phyloP scores from a whole-genome alignment of 1,284 basidiomycete genomes.

The Ganoderma meredithae region DNA sequence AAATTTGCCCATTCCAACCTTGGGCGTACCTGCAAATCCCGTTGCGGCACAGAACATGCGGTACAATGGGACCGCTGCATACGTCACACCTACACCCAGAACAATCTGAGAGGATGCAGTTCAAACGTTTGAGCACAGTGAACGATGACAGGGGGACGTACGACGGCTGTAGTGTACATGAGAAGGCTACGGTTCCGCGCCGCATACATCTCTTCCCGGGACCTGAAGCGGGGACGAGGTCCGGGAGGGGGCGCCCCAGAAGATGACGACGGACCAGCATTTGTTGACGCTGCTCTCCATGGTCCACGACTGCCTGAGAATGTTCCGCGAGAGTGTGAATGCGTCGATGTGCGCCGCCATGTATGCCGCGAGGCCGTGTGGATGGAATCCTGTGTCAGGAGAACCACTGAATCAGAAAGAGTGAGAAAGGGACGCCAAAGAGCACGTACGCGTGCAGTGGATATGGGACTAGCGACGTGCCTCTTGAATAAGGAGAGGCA shows the following conservation, averaged over 20 bases:
- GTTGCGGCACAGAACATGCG: conserved; percentile 98
- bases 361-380: conserved; percentile 18
- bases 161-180: conserved; percentile 83
- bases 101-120: conserved; percentile 63
- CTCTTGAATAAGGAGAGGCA: conserved; percentile 16
- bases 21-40: conserved; percentile 95
- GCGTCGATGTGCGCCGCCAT: conserved; percentile 11
- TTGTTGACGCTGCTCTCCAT: conserved; percentile 30
- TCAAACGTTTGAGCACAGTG: not conserved
- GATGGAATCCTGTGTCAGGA: conserved; percentile 13
- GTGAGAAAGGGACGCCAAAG: not conserved
- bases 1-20: conserved; percentile 84
- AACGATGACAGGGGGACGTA: conserved; percentile 46
- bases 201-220: conserved; percentile 47
- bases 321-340: not conserved
- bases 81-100: conserved; percentile 84
- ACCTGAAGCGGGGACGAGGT: conserved; percentile 29
- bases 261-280: conserved; percentile 18
- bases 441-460: conserved; percentile 20
- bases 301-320: conserved; percentile 9
- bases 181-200: conserved; percentile 76
- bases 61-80: conserved; percentile 97
- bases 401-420: not conserved
- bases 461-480: not conserved
- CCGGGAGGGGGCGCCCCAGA: conserved; percentile 25